Percentiles rank a stretch among this genome's conserved stretches.
Evolutionary conservation across 2,329 filamentous ascomycete species (phyloP).

Genomic region (Aspergillus uvarum): DNA sequence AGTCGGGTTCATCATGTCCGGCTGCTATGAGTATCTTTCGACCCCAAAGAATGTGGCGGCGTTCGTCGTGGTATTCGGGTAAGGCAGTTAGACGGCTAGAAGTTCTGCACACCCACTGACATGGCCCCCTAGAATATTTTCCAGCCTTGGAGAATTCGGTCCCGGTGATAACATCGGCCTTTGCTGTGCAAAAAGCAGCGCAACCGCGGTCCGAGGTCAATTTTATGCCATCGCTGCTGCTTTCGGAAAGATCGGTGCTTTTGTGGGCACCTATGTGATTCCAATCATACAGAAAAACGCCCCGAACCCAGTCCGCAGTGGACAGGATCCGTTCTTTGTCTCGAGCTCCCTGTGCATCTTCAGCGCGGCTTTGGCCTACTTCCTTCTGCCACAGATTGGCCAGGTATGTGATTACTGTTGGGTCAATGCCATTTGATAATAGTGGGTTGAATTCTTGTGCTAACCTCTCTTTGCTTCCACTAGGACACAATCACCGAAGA

Average conservation of each 20-base stretch:
- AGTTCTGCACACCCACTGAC: not conserved
- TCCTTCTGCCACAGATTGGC: slow-evolving; percentile 72
- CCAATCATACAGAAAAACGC: slow-evolving; percentile 64
- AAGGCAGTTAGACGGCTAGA: slow-evolving; percentile 11
- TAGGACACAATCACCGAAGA: slow-evolving; percentile 74
- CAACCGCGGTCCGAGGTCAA: slow-evolving; percentile 84
- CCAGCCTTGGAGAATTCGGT: slow-evolving; percentile 75
- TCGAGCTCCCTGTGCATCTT: slow-evolving; percentile 72
- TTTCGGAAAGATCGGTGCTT: slow-evolving; percentile 59
- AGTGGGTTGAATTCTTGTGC: not conserved
- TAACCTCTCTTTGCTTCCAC: not conserved
- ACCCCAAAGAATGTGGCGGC: slow-evolving; percentile 66
- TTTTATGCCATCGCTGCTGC: slow-evolving; percentile 58
- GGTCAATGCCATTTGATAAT: not conserved
- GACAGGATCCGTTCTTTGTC: slow-evolving; percentile 89
- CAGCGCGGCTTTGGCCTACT: slow-evolving; percentile 64
- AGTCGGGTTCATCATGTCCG: slow-evolving; percentile 87
- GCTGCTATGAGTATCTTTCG: slow-evolving; percentile 68
- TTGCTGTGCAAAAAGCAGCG: slow-evolving; percentile 80
- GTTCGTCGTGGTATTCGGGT: slow-evolving; percentile 76
- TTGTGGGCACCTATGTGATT: slow-evolving; percentile 82
- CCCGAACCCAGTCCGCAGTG: slow-evolving; percentile 57
- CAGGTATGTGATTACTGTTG: slow-evolving; percentile 30
- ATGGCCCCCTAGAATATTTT: slow-evolving; percentile 57
- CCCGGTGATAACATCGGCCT: slow-evolving; percentile 91